Base-by-base conservation (phyloP, 2,329 filamentous ascomycete species). In the Fusarium mundagurra region DNA sequence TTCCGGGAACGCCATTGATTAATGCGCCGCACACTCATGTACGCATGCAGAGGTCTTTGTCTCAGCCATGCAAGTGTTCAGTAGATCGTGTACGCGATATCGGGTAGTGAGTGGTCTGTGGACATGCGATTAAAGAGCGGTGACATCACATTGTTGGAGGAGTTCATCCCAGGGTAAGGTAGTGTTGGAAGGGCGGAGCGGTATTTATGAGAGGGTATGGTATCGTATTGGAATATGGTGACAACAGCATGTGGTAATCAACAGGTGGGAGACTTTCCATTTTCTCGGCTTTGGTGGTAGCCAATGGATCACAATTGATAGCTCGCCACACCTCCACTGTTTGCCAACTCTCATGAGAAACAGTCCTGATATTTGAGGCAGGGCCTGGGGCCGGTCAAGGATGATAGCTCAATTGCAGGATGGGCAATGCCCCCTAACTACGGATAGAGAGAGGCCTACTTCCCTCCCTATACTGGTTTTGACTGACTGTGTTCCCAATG, bases 281-380 rank as follows among this genome's bases (percentile, higher is more conserved):
- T 17, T 34, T 17, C 41, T 48, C 31, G 48, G 27, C 22, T 27
- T 31, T 36, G 16, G 14, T 31, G 39, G 45, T 27, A 60, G 24
- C 18, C 18, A 24, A 34, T 61, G 33, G 45, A 68, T 63, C 51
- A 39, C 41, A 47, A 71, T 68, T 45, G 27, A 71, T 53, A 43
- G 22, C 65, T 48, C 51, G 27, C 29, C n/a, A 43, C 43, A 38
- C 48, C 11, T 47, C 31, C 36, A 20, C 36, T 38, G 36, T 38
- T 63, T 51, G 66, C 47, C 38, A 71, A 64, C 44, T 61, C 38
- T 59, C 38, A 22, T 41, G 22, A 60, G 45, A 72, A 63, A 72
- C 69, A 63, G 63, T 53, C 69, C 69, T 64, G 58, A 72, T 60
- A 60, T 53, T 65, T 48, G 33, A 45, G 59, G n/a, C 55, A 44